A percentile compares a stretch with the other conserved stretches of the same genome.
phyloP scores from a whole-genome alignment of 768 basidiomycete species.

The Albatrellus ellisii region DNA sequence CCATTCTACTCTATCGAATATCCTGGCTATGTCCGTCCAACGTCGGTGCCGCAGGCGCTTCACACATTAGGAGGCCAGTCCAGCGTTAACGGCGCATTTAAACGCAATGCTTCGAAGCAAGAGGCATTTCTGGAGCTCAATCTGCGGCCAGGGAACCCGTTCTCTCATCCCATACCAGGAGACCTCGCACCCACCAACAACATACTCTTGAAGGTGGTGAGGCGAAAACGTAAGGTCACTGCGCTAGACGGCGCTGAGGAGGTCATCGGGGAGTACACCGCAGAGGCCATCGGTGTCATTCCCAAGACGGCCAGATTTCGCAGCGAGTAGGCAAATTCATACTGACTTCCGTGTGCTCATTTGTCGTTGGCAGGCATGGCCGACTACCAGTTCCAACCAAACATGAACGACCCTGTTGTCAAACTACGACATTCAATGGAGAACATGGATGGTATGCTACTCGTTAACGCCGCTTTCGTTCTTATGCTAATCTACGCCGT shows the following conservation, averaged over 20 bases:
- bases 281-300: constrained; percentile 61
- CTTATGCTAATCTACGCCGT: constrained; percentile 1
- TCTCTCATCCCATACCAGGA: constrained; percentile 76
- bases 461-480: not conserved
- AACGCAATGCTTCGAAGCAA: constrained; percentile 44
- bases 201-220: constrained; percentile 76
- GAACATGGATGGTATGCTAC: constrained; percentile 60
- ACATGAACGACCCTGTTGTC: constrained; percentile 54
- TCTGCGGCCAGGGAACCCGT: constrained; percentile 60
- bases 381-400: constrained; percentile 83
- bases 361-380: constrained; percentile 95
- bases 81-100: constrained; percentile 67
- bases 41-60: constrained; percentile 50
- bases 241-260: constrained; percentile 11
- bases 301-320: constrained; percentile 81
- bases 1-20: constrained; percentile 80
- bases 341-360: not conserved
- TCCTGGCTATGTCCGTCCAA: constrained; percentile 65
- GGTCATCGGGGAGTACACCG: constrained; percentile 54
- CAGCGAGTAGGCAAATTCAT: constrained; percentile 34
- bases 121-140: constrained; percentile 65
- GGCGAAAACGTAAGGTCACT: constrained; percentile 41
- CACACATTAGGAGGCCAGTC: constrained; percentile 56
- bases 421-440: constrained; percentile 64
- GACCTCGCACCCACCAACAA: constrained; percentile 68